Evolutionary conservation across 352 stramenopile species (phyloP), one percentile per base, ranked within the genome.

Genomic region (Globisporangium okanoganense): DNA sequence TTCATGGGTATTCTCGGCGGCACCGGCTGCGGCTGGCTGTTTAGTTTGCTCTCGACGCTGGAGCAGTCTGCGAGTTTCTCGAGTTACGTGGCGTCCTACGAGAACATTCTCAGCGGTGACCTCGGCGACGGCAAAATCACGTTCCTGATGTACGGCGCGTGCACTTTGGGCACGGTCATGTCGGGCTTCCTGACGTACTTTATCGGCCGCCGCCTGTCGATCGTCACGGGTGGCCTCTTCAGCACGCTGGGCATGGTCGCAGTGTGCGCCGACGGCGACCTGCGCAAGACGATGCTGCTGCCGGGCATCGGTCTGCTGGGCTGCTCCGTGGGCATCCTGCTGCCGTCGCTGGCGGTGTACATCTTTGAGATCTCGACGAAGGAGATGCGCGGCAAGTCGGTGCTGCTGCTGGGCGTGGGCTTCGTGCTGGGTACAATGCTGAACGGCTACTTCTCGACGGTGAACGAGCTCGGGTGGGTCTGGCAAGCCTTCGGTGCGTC

Each of bases 301-400:
- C 75, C 79, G 51, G 79, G 81, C 33, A 78, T 91, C 29, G 71
- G 73, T 50, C 58, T 88, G 20, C 72, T 93, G n/a, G 78, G 79
- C 5, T 67, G 65, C 20, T 73, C 83, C 0, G 70, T 88, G 33
- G 83, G 83, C 41, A 74, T 93, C 25, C 56, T 93, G 22, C 52
- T 91, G n/a, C 83, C 82, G 6, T 85, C 81, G 13, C 58, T 93
- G 22, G 69, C 79, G 1, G 73, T 89, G 45, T 93, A 93, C 70
- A 89, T 89, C 53, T 93, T 69, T 52, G 83, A 93, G 45, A 93
- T 93, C 53, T 87, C 83, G 45, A 90, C 83, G 16, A 79, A 78
- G 54, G 83, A 93, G 3, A 81, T 91, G 78, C 81, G 83, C 29
- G 79, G 75, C 48, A 90, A 90, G 51, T 75, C 78, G 20, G 76